Evolutionary conservation across 495 filamentous ascomycete genomes (phyloP).

Genomic region (Copromyces sp.): DNA sequence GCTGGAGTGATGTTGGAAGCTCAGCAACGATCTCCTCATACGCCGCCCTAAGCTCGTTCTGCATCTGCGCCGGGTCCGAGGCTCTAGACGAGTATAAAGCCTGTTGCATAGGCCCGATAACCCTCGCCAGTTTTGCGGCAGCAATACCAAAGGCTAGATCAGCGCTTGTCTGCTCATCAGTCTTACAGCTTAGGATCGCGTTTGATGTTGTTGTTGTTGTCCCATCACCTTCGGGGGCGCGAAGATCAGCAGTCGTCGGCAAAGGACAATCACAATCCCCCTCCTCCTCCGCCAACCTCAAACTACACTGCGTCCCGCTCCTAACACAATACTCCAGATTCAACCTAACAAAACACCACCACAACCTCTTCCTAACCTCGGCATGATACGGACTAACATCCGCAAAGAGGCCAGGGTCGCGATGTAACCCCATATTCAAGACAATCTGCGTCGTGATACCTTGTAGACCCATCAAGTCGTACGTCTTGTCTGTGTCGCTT

Average conservation of each 20-base stretch:
- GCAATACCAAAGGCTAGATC: constrained; percentile 8
- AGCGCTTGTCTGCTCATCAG: neutral
- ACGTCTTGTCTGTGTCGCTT: constrained; percentile 15
- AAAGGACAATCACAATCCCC: constrained; percentile 17
- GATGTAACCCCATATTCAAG: constrained; percentile 13
- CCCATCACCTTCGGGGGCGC: neutral
- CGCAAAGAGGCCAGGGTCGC: constrained; percentile 8
- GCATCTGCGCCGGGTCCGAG: constrained; percentile 1
- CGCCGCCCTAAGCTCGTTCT: neutral
- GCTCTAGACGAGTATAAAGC: constrained; percentile 1
- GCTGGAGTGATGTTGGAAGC: neutral
- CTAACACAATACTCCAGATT: constrained; percentile 15
- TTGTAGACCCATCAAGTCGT: constrained; percentile 10
- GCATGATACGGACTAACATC: constrained; percentile 10
- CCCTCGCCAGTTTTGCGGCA: constrained; percentile 4
- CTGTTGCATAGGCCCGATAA: constrained; percentile 11
- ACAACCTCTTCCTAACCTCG: constrained; percentile 12
- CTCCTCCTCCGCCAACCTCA: constrained; percentile 12
- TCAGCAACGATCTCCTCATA: neutral
- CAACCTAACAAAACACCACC: constrained; percentile 9
- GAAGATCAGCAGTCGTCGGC: neutral
- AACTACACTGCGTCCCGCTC: constrained; percentile 11
- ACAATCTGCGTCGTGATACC: constrained; percentile 12
- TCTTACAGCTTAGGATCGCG: neutral
- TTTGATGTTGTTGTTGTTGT: neutral